phyloP scores from a whole-genome alignment of 306 rosid genomes.

The Parietaria judaica region DNA sequence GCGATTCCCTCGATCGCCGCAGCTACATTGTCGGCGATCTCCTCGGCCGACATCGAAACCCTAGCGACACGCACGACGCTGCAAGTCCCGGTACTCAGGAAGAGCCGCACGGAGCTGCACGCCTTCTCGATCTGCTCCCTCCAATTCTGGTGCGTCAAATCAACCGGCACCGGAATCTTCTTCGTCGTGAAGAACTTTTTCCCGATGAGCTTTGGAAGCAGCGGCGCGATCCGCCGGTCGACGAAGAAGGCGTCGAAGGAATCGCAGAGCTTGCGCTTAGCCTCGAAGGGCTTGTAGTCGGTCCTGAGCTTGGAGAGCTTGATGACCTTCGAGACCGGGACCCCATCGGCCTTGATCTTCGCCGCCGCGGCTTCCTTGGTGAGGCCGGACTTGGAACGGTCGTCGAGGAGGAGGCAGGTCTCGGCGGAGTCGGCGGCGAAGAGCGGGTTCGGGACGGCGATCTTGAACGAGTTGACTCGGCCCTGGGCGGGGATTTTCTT shows the following conservation, averaged over 20 bases:
- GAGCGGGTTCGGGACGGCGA: constrained; percentile 54
- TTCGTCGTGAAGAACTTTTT: constrained; percentile 68
- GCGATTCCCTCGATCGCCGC: constrained; percentile 45
- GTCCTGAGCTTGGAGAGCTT: constrained; percentile 61
- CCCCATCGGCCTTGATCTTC: constrained; percentile 44
- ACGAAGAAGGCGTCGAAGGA: constrained; percentile 62
- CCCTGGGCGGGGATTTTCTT: constrained; percentile 47
- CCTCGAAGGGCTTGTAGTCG: constrained; percentile 61
- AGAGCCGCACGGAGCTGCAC: constrained; percentile 42
- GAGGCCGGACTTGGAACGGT: constrained; percentile 40
- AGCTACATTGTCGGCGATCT: constrained; percentile 49
- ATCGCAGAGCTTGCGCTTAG: constrained; percentile 56
- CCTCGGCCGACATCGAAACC: constrained; percentile 35
- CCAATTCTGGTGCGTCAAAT: constrained; percentile 65
- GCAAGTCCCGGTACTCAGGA: constrained; percentile 61
- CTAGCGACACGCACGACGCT: constrained; percentile 63
- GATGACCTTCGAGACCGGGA: constrained; percentile 48
- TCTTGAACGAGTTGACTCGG: constrained; percentile 53
- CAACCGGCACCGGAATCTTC: constrained; percentile 72
- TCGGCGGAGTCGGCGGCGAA: constrained; percentile 35
- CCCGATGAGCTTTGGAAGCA: constrained; percentile 51
- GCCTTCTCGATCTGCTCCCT: constrained; percentile 62
- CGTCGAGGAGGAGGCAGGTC: constrained; percentile 67
- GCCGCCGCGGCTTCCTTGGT: constrained; percentile 36
- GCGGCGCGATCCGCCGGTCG: constrained; percentile 43